phyloP scores from a whole-genome alignment of 2,329 filamentous ascomycete genomes.

The Chaetothyriales sp. region DNA sequence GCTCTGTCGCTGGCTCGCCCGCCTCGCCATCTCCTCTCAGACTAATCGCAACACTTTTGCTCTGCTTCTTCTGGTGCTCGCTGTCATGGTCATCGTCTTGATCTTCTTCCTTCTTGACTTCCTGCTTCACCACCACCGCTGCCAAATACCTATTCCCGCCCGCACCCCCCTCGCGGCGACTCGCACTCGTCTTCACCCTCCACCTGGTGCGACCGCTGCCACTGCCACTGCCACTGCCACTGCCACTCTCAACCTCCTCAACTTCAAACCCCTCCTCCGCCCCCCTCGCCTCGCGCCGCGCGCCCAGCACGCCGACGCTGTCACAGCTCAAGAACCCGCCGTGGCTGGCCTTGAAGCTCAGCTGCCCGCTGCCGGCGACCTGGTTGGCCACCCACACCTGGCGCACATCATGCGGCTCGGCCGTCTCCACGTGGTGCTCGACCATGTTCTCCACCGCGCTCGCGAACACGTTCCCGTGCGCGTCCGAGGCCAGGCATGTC shows the following conservation, averaged over 20 bases:
- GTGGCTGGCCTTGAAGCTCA: conserved; percentile 80
- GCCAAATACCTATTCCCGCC: conserved; percentile 1
- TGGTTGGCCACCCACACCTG: conserved; percentile 88
- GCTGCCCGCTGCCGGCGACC: conserved; percentile 53
- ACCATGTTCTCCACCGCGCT: conserved; percentile 74
- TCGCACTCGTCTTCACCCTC: neutral
- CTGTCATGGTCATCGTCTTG: neutral
- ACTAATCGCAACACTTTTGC: conserved; percentile 9
- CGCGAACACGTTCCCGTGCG: conserved; percentile 72
- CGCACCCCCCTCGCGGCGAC: neutral
- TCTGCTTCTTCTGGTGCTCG: neutral
- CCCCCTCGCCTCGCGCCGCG: conserved; percentile 15
- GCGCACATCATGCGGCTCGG: conserved; percentile 87
- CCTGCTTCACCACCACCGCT: conserved; percentile 1
- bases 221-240: conserved; percentile 2
- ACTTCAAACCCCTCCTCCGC: conserved; percentile 20
- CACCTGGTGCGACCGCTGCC: conserved; percentile 4
- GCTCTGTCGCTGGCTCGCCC: conserved; percentile 1
- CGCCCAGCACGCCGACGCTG: conserved; percentile 14
- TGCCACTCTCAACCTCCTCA: conserved; percentile 1
- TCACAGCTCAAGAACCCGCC: conserved; percentile 44
- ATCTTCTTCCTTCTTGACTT: conserved; percentile 2
- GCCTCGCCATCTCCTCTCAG: conserved; percentile 15
- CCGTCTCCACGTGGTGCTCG: conserved; percentile 64
- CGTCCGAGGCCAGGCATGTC: conserved; percentile 69